Percentiles rank a stretch among this genome's conserved stretches.
These are phyloP conservation scores for Yamadazyma olivae DNA, from an alignment of 805 yeast species.

Conservation along the genomic window DNA sequence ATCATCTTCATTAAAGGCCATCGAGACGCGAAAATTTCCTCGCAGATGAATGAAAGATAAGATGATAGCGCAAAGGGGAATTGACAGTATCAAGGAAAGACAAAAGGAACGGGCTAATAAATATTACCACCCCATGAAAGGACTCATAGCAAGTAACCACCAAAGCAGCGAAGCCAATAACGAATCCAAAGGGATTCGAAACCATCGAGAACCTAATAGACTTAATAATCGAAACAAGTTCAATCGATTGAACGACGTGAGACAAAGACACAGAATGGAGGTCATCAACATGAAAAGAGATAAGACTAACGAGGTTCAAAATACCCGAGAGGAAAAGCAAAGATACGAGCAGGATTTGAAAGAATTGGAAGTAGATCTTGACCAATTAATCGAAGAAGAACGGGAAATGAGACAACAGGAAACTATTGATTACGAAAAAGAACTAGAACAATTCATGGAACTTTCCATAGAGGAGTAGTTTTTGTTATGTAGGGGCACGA, in stretches of 20 bases:
- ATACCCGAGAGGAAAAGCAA: slow-evolving; percentile 8
- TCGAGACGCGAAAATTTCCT: neutral
- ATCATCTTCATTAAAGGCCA: slow-evolving; percentile 16
- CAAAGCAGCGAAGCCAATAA: neutral
- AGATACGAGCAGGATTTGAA: slow-evolving; percentile 10
- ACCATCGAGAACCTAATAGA: slow-evolving; percentile 6
- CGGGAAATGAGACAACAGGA: slow-evolving; percentile 8
- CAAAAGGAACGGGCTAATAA: slow-evolving; percentile 7
- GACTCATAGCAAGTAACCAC: slow-evolving; percentile 3
- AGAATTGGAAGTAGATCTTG: slow-evolving; percentile 15
- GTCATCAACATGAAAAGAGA: slow-evolving; percentile 16
- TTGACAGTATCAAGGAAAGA: slow-evolving; percentile 1
- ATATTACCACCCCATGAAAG: slow-evolving; percentile 9
- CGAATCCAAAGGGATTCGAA: slow-evolving; percentile 2
- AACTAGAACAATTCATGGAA: slow-evolving; percentile 17
- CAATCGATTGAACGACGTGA: slow-evolving; percentile 16
- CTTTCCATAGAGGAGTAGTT: too few species aligned
- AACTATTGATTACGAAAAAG: slow-evolving; percentile 12
- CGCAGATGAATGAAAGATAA: neutral
- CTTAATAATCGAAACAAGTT: slow-evolving; percentile 20
- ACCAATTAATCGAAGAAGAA: slow-evolving; percentile 24
- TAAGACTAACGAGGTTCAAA: slow-evolving; percentile 16
- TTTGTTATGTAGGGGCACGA: too few species aligned
- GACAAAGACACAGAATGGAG: slow-evolving; percentile 24
- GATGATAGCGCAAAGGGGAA: slow-evolving; percentile 1